Conservation (phyloP, 495 filamentous ascomycete genomes). For the Sphaerosporella brunnea region DNA sequence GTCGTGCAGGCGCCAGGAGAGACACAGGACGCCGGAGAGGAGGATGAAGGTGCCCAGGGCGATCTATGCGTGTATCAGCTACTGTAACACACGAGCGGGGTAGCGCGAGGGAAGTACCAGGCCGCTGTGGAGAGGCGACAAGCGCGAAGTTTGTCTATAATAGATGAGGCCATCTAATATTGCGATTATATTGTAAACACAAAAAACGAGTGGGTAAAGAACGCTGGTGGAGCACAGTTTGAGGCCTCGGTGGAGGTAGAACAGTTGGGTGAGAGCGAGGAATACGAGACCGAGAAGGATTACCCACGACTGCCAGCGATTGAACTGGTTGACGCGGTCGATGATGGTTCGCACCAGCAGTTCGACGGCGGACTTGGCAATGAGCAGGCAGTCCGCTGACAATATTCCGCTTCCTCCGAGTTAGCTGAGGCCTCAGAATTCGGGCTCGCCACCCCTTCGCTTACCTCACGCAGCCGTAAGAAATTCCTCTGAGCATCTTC, state of each 20-base stretch:
- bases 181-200: constrained; percentile 97
- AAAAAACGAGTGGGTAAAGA: constrained; percentile 95
- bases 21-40: constrained; percentile 68
- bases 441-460: too few species aligned
- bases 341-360: constrained; percentile 83
- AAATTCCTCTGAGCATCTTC: constrained; percentile 59
- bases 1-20: constrained; percentile 83
- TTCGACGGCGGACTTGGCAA: constrained; percentile 94
- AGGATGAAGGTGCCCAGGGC: constrained; percentile 73
- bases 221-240: constrained; percentile 91
- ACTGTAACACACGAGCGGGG: neutral
- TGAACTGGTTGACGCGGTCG: constrained; percentile 83
- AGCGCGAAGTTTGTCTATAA: constrained; percentile 69
- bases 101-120: constrained; percentile 32
- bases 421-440: too few species aligned
- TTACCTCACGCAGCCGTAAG: constrained; percentile 58
- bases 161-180: constrained; percentile 96
- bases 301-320: constrained; percentile 92
- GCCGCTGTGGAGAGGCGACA: constrained; percentile 54
- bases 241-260: constrained; percentile 82
- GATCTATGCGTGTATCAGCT: constrained; percentile 33
- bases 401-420: constrained; percentile 70
- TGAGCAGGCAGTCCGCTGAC: constrained; percentile 77
- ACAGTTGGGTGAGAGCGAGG: constrained; percentile 79
- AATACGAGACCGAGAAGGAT: constrained; percentile 66